These are phyloP conservation scores for Porcisia deanei DNA, from an alignment of 208 protist genomes.

Conservation along the genomic window DNA sequence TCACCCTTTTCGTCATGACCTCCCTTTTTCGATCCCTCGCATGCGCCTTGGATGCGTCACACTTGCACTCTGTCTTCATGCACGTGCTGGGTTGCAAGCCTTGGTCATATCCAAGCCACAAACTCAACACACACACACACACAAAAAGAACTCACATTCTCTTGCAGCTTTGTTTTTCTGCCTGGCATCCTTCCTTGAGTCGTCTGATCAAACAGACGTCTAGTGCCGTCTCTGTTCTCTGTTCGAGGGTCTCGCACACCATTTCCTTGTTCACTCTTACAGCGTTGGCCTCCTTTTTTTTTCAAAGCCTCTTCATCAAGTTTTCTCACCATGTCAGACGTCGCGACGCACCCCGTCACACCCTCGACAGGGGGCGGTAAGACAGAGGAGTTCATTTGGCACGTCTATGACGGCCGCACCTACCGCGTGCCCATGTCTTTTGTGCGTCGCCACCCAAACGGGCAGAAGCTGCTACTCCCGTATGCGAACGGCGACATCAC, in stretches of 20 bases:
- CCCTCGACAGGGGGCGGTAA: neutral
- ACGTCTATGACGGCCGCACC: conserved; percentile 21
- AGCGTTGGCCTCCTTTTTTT: neutral
- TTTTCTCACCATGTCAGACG: neutral
- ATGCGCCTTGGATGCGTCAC: neutral
- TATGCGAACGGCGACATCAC: conserved; percentile 38
- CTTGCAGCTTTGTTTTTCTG: neutral
- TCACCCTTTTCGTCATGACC: neutral
- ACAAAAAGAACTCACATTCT: too few species aligned
- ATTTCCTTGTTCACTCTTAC: neutral
- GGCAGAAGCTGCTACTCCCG: conserved; percentile 22
- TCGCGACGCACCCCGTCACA: neutral
- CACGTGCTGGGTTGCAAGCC: too few species aligned
- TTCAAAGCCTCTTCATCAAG: neutral
- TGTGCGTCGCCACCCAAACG: conserved; percentile 29
- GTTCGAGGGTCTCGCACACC: too few species aligned
- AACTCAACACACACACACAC: too few species aligned
- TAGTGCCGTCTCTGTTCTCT: too few species aligned
- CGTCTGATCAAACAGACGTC: too few species aligned
- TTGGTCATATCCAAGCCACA: too few species aligned
- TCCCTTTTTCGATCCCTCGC: too few species aligned
- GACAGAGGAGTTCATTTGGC: conserved; percentile 6
- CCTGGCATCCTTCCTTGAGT: neutral
- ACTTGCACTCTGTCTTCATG: neutral
- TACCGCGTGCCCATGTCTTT: conserved; percentile 33